Evolutionary conservation across 768 basidiomycete species (phyloP).

Genomic region (Kwoniella bestiolae): DNA sequence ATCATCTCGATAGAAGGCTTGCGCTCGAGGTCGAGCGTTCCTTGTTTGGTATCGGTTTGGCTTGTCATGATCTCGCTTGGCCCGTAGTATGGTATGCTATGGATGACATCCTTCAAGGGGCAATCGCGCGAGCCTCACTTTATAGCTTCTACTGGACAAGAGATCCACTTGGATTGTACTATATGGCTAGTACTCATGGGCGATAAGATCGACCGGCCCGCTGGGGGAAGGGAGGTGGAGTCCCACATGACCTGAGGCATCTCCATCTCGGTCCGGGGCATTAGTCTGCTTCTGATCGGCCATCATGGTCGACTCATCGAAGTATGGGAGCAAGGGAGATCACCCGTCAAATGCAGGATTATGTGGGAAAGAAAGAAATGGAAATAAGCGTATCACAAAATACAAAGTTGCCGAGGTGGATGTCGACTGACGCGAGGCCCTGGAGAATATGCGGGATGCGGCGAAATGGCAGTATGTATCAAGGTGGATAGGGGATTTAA

Average conservation of each 20-base stretch:
- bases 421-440: neutral
- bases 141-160: neutral
- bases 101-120: neutral
- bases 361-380: too few species aligned
- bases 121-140: neutral
- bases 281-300: neutral
- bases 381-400: too few species aligned
- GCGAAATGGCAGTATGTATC: too few species aligned
- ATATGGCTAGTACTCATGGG: neutral
- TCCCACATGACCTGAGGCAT: neutral
- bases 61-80: neutral
- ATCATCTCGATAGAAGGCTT: constrained; percentile 14
- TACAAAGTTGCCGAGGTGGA: neutral
- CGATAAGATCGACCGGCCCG: neutral
- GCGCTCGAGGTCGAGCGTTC: constrained; percentile 4
- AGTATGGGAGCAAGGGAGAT: neutral
- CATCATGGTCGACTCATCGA: neutral
- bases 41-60: neutral
- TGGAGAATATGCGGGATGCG: too few species aligned
- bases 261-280: neutral
- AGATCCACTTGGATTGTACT: neutral
- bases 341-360: too few species aligned
- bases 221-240: neutral
- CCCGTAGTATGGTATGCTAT: neutral
- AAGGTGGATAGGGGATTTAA: neutral